Evolutionary conservation across 306 rosid genomes (phyloP).

Genomic region (Argentina anserina): DNA sequence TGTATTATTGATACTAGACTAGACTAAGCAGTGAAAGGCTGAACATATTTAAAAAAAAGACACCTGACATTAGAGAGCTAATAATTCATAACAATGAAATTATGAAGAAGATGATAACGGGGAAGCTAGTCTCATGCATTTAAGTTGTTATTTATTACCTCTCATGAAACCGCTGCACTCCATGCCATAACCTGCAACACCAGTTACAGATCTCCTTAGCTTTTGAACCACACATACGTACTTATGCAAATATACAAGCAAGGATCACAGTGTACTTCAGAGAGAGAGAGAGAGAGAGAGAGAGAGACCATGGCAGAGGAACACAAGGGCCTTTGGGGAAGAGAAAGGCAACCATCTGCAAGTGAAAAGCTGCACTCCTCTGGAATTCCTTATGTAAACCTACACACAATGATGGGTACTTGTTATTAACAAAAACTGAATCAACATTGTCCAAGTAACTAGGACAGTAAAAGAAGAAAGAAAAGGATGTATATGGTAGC

Average conservation of each 20-base stretch:
- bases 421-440: not conserved
- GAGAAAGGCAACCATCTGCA: constrained; percentile 76
- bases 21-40: not conserved
- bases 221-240: constrained; percentile 4
- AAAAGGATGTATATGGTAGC: not conserved
- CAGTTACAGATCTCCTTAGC: constrained; percentile 19
- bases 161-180: constrained; percentile 93
- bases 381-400: constrained; percentile 56
- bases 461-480: not conserved
- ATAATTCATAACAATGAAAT: not conserved
- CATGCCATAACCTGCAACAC: constrained; percentile 84
- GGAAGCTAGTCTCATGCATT: not conserved
- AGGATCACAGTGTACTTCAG: not conserved
- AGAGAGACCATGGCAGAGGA: constrained; percentile 77
- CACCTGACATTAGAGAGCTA: not conserved
- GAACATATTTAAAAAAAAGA: not conserved
- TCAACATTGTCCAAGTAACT: not conserved
- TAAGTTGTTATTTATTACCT: constrained; percentile 59
- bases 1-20: not conserved
- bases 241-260: not conserved
- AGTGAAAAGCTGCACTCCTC: constrained; percentile 69
- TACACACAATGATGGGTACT: constrained; percentile 21
- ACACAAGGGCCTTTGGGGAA: constrained; percentile 68
- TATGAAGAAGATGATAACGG: not conserved
- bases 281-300: constrained; percentile 2